Conservation (phyloP, 1,139 yeast genomes). For the Yamadazyma oceani region DNA sequence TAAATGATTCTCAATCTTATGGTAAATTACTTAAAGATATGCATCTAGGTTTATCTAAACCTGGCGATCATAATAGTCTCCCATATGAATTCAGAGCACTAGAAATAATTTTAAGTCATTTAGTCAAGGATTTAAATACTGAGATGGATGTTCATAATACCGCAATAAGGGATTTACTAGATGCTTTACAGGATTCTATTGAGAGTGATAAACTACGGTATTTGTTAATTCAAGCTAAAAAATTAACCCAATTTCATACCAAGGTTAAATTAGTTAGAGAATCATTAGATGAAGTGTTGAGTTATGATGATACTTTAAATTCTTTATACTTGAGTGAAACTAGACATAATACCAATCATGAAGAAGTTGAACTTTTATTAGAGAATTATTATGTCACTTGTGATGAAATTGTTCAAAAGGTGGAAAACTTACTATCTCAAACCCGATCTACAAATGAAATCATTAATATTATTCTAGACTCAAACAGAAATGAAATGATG, state of each 20-base stretch:
- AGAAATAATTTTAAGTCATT: slow-evolving; percentile 43
- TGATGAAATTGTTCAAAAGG: slow-evolving; percentile 49
- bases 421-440: slow-evolving; percentile 39
- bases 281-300: slow-evolving; percentile 39
- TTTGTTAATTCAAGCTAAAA: slow-evolving; percentile 43
- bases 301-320: slow-evolving; percentile 43
- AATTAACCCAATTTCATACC: slow-evolving; percentile 45
- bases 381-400: slow-evolving; percentile 46
- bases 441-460: slow-evolving; percentile 49
- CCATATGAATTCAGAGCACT: slow-evolving; percentile 48
- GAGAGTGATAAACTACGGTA: slow-evolving; percentile 42
- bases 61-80: slow-evolving; percentile 24
- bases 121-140: slow-evolving; percentile 36
- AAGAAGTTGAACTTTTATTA: slow-evolving; percentile 43
- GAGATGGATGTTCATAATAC: slow-evolving; percentile 47
- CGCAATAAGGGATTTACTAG: slow-evolving; percentile 36
- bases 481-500: slow-evolving; percentile 50
- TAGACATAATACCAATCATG: slow-evolving; percentile 36
- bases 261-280: slow-evolving; percentile 42
- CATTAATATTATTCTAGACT: slow-evolving; percentile 45
- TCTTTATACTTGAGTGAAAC: slow-evolving; percentile 38
- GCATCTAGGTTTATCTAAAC: slow-evolving; percentile 25
- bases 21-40: slow-evolving; percentile 35
- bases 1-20: slow-evolving; percentile 39
- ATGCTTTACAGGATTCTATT: slow-evolving; percentile 40